These are phyloP conservation scores for Solanum pennellii DNA, from an alignment of 257 asterid species.

Conservation along the genomic window DNA sequence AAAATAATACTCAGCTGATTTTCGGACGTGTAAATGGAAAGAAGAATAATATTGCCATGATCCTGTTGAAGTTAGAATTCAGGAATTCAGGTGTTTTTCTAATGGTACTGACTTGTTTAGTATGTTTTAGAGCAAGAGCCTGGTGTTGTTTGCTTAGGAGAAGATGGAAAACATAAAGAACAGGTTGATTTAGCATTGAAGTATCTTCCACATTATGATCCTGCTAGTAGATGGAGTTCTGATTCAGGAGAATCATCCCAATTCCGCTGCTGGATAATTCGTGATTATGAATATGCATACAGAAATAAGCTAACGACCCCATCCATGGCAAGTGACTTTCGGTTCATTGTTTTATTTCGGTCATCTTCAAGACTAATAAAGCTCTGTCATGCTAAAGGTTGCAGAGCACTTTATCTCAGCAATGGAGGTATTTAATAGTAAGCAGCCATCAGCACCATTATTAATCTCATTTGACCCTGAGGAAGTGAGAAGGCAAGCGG, in stretches of 20 bases:
- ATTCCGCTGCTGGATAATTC: conserved; percentile 91
- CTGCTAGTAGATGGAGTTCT: conserved; percentile 43
- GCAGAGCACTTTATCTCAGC: conserved; percentile 88
- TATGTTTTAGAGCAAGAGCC: conserved; percentile 51
- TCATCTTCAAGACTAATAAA: not conserved
- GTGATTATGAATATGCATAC: conserved; percentile 94
- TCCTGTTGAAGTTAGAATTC: not conserved
- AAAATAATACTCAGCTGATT: not conserved
- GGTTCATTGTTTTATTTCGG: not conserved
- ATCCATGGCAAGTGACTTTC: conserved; percentile 49
- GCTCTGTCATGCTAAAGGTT: conserved; percentile 33
- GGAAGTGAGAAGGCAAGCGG: conserved; percentile 83
- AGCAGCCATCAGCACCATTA: conserved; percentile 57
- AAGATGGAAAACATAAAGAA: conserved; percentile 61
- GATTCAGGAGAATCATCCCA: conserved; percentile 29
- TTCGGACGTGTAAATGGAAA: not conserved
- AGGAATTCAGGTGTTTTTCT: not conserved
- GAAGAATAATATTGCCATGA: not conserved
- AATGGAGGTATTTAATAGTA: conserved; percentile 56
- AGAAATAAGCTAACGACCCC: conserved; percentile 80
- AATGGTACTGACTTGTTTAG: not conserved
- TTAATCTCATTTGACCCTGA: conserved; percentile 72
- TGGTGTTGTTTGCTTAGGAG: conserved; percentile 50
- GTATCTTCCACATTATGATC: conserved; percentile 71
- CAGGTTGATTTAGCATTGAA: conserved; percentile 73